phyloP scores from a whole-genome alignment of 805 yeast genomes.

The Candida xiaguanensis region DNA sequence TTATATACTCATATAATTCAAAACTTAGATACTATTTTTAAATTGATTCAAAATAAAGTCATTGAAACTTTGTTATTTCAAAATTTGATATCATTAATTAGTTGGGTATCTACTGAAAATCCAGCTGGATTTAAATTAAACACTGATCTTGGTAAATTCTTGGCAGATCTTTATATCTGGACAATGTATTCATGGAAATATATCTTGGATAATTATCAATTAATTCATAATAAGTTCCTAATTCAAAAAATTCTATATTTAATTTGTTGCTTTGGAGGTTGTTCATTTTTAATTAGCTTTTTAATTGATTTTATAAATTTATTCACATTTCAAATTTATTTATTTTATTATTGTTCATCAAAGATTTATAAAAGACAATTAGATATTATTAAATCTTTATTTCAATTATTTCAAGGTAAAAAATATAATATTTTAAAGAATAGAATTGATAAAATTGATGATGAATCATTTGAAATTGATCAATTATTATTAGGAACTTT shows the following conservation, averaged over 20 bases:
- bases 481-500: slow-evolving; percentile 86
- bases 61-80: slow-evolving; percentile 42
- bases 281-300: slow-evolving; percentile 66
- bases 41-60: slow-evolving; percentile 20
- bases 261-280: slow-evolving; percentile 49
- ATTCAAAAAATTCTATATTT: slow-evolving; percentile 3
- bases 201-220: neutral
- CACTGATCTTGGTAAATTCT: slow-evolving; percentile 75
- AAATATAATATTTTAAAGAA: slow-evolving; percentile 79
- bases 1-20: slow-evolving; percentile 45
- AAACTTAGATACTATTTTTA: slow-evolving; percentile 19
- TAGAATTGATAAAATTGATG: slow-evolving; percentile 65
- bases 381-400: slow-evolving; percentile 63
- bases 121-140: slow-evolving; percentile 95
- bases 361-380: slow-evolving; percentile 76
- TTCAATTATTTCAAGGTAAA: slow-evolving; percentile 84
- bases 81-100: slow-evolving; percentile 46
- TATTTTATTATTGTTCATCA: slow-evolving; percentile 77
- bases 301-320: slow-evolving; percentile 61
- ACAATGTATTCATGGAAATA: slow-evolving; percentile 64
- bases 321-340: slow-evolving; percentile 65
- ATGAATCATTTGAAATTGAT: slow-evolving; percentile 63
- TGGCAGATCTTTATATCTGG: slow-evolving; percentile 87
- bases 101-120: slow-evolving; percentile 71
- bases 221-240: neutral